Base-by-base conservation (phyloP, 148 eudicot species). In the Beta vulgaris region DNA sequence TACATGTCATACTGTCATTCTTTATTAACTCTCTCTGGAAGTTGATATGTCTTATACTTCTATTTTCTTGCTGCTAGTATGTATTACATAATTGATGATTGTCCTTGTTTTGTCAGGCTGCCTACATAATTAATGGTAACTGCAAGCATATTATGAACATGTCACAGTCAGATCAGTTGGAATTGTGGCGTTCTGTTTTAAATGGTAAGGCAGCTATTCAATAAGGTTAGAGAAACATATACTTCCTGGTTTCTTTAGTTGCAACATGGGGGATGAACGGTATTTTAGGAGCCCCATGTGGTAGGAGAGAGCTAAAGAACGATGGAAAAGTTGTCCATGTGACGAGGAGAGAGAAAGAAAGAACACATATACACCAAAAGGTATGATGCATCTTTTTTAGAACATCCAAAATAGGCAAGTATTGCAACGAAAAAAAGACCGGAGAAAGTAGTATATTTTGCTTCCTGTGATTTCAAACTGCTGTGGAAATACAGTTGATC, bases 101-200 rank as follows among this genome's bases (percentile, higher is more conserved):
- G 46, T 26, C 59, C 53, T 26, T 73, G 61, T 61, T 36, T 51
- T 71, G 81, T 48, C 93, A 94, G 98, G 98, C 97, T 58, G 96
- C 91, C 71, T 94, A 89, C 68, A 86, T 94, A 68, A 90, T 94
- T 61, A 87, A 77, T 77, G 98, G 98, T 29, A 94, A 87, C 84
- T 87, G 96, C 90, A 92, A 95, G 82, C 92, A 89, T 84, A 83
- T 95, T 42, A 95, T 95, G 98, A 90, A 89, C 85, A 87, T 92
- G 97, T 92, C 98, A 58, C 97, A 95, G 77, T 73, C 86, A 70
- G 98, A 95, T 84, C 97, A 95, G 77, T 61, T 78, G 74, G 96
- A 91, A 49, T 88, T 95, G 79, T 95, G 98, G 98, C 83, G 77
- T 46, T 90, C 98, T 73, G 87, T 92, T 78, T 66, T 92, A 75